These are phyloP conservation scores for Eucalyptus microcorys DNA, from an alignment of 345 rosid genomes.

Conservation along the genomic window DNA sequence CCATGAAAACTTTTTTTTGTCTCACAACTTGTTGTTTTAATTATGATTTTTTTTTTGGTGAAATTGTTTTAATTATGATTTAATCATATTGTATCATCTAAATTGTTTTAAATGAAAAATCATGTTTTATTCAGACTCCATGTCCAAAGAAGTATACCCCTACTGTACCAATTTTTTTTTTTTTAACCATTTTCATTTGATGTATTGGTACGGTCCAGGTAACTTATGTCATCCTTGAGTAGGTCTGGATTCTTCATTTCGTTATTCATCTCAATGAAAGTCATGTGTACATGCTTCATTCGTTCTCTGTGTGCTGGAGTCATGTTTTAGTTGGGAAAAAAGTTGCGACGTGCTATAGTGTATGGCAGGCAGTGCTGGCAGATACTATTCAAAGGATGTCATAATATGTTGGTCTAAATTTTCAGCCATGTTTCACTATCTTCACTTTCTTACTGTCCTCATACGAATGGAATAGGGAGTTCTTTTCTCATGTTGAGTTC, in stretches of 20 bases:
- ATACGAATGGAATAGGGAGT: not conserved
- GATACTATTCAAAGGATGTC: not conserved
- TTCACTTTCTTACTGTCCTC: not conserved
- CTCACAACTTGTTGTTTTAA: not conserved
- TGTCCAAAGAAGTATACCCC: not conserved
- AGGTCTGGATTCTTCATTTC: not conserved
- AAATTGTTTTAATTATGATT: not conserved
- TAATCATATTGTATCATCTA: not conserved
- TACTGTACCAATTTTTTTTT: not conserved
- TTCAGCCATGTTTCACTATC: not conserved
- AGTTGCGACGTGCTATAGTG: not conserved
- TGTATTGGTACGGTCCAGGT: not conserved
- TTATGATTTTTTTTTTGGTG: too few species aligned
- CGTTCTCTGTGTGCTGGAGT: not conserved
- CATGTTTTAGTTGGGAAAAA: not conserved
- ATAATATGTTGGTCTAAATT: not conserved
- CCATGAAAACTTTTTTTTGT: rapidly evolving
- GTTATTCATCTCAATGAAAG: not conserved
- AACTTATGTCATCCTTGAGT: not conserved
- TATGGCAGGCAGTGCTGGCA: not conserved
- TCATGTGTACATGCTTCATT: not conserved
- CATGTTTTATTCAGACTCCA: not conserved
- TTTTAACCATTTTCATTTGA: not conserved
- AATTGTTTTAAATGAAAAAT: not conserved
- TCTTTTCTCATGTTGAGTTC: not conserved